A percentile compares a stretch with the other conserved stretches of the same genome.
Conservation (phyloP, 2,329 filamentous ascomycete species). For the Fusarium equiseti region DNA sequence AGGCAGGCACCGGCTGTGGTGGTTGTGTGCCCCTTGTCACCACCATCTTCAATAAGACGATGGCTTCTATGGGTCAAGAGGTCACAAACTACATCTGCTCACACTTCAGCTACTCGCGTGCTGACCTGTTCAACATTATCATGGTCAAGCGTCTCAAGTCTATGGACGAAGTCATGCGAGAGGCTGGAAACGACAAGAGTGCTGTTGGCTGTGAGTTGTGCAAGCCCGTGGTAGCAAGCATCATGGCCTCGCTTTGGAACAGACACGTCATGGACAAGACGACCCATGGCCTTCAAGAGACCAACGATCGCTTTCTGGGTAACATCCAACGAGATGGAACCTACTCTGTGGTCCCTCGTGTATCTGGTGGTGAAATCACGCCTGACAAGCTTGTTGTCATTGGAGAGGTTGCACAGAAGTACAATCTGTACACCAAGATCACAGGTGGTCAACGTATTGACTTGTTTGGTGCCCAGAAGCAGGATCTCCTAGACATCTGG, state of each 20-base stretch:
- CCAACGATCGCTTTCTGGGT: constrained; percentile 87
- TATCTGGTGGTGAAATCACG: constrained; percentile 88
- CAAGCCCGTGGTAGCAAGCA: constrained; percentile 84
- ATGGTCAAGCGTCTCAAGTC: constrained; percentile 82
- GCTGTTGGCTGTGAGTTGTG: constrained; percentile 89
- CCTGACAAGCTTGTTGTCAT: constrained; percentile 87
- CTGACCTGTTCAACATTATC: constrained; percentile 90
- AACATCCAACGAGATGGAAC: constrained; percentile 95
- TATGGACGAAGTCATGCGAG: constrained; percentile 81
- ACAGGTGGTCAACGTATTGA: constrained; percentile 93
- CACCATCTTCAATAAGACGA: constrained; percentile 89
- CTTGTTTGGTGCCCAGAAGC: constrained; percentile 91
- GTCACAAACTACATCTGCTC: constrained; percentile 88
- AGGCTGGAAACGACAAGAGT: constrained; percentile 76
- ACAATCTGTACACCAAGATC: constrained; percentile 89
- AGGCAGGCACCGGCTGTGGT: constrained; percentile 90
- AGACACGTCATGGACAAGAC: constrained; percentile 80
- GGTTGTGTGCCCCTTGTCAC: constrained; percentile 91
- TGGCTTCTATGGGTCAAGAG: constrained; percentile 86
- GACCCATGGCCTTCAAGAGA: constrained; percentile 84
- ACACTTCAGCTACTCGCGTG: constrained; percentile 86
- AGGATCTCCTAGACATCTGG: constrained; percentile 88
- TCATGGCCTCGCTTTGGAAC: constrained; percentile 86
- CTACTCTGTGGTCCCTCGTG: constrained; percentile 86
- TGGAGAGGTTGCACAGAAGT: constrained; percentile 86